Conservation (phyloP, 192 early-diverging fungal species). For the Coemansia furcata region DNA sequence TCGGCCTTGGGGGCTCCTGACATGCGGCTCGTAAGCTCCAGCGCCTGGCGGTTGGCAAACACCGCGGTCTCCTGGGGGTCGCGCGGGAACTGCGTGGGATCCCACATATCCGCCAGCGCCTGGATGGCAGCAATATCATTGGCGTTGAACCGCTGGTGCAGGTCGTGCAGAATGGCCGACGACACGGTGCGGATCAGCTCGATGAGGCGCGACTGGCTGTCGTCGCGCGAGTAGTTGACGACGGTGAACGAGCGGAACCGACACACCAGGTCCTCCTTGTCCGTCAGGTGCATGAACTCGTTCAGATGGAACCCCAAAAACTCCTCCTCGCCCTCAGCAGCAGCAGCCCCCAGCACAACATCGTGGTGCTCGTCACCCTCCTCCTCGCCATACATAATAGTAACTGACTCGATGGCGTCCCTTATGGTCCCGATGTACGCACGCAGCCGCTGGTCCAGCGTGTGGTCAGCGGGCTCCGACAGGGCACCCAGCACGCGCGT, state of each 20-base stretch:
- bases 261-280: conserved; percentile 16
- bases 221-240: conserved; percentile 21
- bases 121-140: conserved; percentile 31
- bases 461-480: conserved; percentile 16
- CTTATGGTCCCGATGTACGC: conserved; percentile 31
- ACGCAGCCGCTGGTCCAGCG: conserved; percentile 43
- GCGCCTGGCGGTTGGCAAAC: conserved; percentile 18
- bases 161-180: conserved; percentile 37
- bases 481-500: conserved; percentile 22
- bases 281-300: conserved; percentile 50
- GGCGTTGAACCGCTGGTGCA: conserved; percentile 34
- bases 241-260: conserved; percentile 34
- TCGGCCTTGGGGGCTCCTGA: not conserved
- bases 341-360: not conserved
- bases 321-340: conserved; percentile 20
- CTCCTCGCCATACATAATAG: conserved; percentile 48
- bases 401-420: conserved; percentile 47
- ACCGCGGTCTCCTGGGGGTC: not conserved
- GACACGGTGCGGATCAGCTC: conserved; percentile 48
- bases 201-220: conserved; percentile 29
- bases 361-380: conserved; percentile 10
- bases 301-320: conserved; percentile 44
- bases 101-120: conserved; percentile 46
- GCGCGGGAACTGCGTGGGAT: conserved; percentile 37
- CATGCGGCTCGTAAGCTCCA: conserved; percentile 2